Conservation (phyloP, 257 asterid genomes). For the Buddleja alternifolia region DNA sequence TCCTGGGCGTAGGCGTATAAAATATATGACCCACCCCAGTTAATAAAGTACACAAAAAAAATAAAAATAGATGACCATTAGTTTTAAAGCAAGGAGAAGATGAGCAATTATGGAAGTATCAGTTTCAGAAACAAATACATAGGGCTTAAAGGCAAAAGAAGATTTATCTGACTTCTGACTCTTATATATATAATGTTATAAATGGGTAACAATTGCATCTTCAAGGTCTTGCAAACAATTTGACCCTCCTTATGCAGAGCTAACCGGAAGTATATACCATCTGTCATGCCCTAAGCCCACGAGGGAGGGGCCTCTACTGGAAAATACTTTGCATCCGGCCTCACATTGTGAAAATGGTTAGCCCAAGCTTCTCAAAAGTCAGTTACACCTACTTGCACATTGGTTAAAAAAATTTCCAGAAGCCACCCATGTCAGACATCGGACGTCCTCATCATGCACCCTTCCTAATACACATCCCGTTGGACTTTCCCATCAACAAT, state of each 20-base stretch:
- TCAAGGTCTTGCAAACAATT: slow-evolving; percentile 19
- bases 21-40: background rate
- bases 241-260: slow-evolving; percentile 12
- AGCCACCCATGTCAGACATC: no score
- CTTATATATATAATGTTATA: slow-evolving; percentile 2
- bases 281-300: background rate
- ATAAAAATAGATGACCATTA: background rate
- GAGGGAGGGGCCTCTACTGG: no score
- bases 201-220: background rate
- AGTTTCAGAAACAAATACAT: background rate
- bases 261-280: slow-evolving; percentile 7
- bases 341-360: no score
- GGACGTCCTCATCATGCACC: no score
- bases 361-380: no score
- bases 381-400: no score
- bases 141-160: slow-evolving; percentile 1
- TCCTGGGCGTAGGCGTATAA: background rate
- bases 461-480: no score
- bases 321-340: no score
- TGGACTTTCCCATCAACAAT: no score
- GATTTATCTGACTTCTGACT: background rate
- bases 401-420: no score
- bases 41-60: slow-evolving; percentile 20
- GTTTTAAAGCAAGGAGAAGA: slow-evolving; percentile 16
- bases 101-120: background rate